phyloP scores from a whole-genome alignment of 805 yeast genomes.

The Ogataea henricii region DNA sequence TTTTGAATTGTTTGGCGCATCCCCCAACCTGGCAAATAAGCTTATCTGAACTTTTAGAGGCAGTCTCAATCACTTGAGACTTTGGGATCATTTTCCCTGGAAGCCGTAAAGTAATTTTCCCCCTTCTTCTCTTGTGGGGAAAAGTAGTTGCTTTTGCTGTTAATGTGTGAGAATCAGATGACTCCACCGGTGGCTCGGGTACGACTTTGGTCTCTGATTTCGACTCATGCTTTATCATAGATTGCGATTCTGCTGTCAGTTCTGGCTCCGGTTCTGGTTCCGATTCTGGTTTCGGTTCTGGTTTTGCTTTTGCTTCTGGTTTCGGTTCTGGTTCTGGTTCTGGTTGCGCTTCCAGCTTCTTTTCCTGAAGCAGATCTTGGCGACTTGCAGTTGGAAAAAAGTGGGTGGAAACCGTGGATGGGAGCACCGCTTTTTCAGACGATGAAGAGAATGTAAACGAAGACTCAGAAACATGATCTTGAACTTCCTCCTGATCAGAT shows the following conservation, averaged over 20 bases:
- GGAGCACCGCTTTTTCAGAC: no score
- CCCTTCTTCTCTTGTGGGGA: conserved; percentile 1
- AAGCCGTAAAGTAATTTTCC: conserved; percentile 11
- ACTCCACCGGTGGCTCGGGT: neutral
- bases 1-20: conserved; percentile 49
- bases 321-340: no score
- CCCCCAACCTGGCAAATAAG: conserved; percentile 37
- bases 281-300: no score
- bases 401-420: no score
- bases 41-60: conserved; percentile 27
- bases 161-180: neutral
- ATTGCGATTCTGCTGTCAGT: no score
- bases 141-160: neutral
- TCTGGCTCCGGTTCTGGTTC: no score
- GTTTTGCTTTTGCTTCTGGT: no score
- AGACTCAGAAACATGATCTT: neutral
- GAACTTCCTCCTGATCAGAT: neutral
- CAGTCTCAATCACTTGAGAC: neutral
- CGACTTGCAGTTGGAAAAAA: no score
- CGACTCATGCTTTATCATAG: no score
- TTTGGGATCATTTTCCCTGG: conserved; percentile 11
- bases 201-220: neutral
- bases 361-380: no score
- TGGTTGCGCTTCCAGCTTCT: no score
- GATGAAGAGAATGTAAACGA: neutral